Conservation (phyloP, 73 alveolate species). For the Durusdinium trenchii region DNA sequence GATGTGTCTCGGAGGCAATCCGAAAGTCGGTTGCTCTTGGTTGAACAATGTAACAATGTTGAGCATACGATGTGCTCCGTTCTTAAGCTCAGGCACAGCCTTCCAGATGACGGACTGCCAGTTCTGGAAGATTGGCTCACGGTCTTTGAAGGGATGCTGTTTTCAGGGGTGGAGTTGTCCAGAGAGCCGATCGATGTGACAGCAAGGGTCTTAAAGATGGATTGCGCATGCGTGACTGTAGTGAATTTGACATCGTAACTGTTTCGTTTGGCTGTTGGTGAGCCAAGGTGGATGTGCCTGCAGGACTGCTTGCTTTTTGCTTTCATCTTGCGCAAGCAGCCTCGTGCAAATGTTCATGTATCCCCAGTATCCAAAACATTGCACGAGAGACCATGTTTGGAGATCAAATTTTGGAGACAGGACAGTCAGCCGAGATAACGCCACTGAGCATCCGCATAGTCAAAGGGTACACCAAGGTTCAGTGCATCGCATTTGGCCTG, state of each 20-base stretch:
- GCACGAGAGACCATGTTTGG: too few relatives aligned
- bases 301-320: constrained; percentile 12
- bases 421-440: background rate
- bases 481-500: background rate
- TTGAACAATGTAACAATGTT: background rate
- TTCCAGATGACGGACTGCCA: constrained; percentile 3
- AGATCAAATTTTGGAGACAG: too few relatives aligned
- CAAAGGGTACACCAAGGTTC: constrained; percentile 12
- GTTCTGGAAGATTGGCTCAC: constrained; percentile 28
- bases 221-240: background rate
- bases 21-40: background rate
- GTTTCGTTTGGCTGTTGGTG: background rate
- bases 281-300: background rate
- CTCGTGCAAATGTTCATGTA: too few relatives aligned
- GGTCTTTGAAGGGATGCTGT: background rate
- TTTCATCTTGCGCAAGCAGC: too few relatives aligned
- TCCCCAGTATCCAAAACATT: too few relatives aligned
- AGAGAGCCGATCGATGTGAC: background rate
- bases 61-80: background rate
- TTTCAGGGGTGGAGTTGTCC: background rate
- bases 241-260: background rate
- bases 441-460: background rate
- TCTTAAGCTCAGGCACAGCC: background rate
- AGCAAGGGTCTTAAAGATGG: background rate
- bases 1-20: background rate